Evolutionary conservation across 1,284 basidiomycete species (phyloP), one percentile per base, ranked within the genome.

Genomic region (Cutaneotrichosporon sp.): DNA sequence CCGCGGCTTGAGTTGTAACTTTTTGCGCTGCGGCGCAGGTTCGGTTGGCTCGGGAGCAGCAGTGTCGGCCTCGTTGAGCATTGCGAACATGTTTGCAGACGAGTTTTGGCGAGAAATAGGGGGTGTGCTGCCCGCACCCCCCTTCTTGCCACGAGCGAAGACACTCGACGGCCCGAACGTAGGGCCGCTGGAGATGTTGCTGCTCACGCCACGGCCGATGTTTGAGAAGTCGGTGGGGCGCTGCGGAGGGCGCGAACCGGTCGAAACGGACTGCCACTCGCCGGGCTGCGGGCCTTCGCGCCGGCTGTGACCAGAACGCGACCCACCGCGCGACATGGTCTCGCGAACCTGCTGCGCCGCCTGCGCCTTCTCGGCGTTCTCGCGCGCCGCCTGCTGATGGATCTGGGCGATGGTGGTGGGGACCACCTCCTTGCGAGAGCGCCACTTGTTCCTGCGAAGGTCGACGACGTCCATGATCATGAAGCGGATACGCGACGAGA

Each of bases 401-500:
- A 97, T 86, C 73, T 93, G 89, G 56, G 92, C 90, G 70, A 97
- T 88, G 5, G 93, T 95, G 60, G 90, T 86, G 18, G 95, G 91
- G n/a, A 90, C 90, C 57, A 88, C 86, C 55, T 89, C 85, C 66
- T 84, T 83, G 63, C 92, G 87, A 53, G 86, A 82, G 55, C 87
- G 77, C 96, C 96, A 99, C 73, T 87, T 88, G 64, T 88, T 86
- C 57, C 86, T 85, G 51, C 95, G 89, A 49, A 97, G 84, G 78
- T 98, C 96, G 69, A 96, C 87, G 51, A 97, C 85, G 80, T 94
- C 92, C 86, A 91, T 86, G 65, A 98, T 85, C 93, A 97, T 97
- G 83, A 92, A 97, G 65, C 89, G 88, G 86, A 97, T 92, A 76
- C 96, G 89, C 38, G 92, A 88, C 64, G 87, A 88, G 69, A 97